phyloP scores from a whole-genome alignment of 805 yeast genomes.

The Tetrapisispora arboricola region DNA sequence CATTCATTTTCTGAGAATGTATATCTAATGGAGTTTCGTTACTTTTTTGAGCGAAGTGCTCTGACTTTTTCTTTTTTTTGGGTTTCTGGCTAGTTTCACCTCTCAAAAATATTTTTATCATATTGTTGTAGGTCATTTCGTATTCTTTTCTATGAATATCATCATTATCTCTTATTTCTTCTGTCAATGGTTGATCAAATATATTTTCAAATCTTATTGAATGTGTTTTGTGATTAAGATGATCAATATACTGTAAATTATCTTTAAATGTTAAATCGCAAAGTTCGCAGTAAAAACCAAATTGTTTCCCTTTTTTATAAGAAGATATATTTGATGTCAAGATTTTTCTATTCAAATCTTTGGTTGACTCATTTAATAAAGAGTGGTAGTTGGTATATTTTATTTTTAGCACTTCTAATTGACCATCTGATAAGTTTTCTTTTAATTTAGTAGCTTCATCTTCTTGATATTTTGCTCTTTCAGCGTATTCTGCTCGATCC shows the following conservation, averaged over 20 bases:
- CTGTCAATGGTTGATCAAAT: slow-evolving; percentile 25
- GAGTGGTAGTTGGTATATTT: slow-evolving; percentile 18
- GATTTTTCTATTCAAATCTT: slow-evolving; percentile 28
- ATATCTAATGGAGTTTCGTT: slow-evolving; percentile 16
- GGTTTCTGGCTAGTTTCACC: slow-evolving; percentile 25
- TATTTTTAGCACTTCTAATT: slow-evolving; percentile 9
- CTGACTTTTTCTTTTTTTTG: slow-evolving; percentile 26
- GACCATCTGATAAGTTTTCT: slow-evolving; percentile 8
- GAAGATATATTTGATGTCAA: slow-evolving; percentile 24
- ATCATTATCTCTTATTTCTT: slow-evolving; percentile 28
- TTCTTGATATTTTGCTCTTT: slow-evolving; percentile 32
- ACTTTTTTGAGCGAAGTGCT: neutral
- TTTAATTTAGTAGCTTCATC: slow-evolving; percentile 11
- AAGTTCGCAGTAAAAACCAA: slow-evolving; percentile 76
- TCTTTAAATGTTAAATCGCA: slow-evolving; percentile 80
- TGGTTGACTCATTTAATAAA: slow-evolving; percentile 18
- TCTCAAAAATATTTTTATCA: slow-evolving; percentile 27
- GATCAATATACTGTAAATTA: slow-evolving; percentile 71
- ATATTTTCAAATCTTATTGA: slow-evolving; percentile 32
- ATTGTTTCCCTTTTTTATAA: slow-evolving; percentile 43
- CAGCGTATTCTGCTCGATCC: slow-evolving; percentile 57
- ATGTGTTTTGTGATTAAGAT: slow-evolving; percentile 69
- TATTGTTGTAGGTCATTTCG: slow-evolving; percentile 28
- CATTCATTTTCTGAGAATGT: neutral
- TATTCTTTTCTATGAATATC: slow-evolving; percentile 43